phyloP scores from a whole-genome alignment of 2,329 filamentous ascomycete genomes.

The Colletotrichum orchidophilum region DNA sequence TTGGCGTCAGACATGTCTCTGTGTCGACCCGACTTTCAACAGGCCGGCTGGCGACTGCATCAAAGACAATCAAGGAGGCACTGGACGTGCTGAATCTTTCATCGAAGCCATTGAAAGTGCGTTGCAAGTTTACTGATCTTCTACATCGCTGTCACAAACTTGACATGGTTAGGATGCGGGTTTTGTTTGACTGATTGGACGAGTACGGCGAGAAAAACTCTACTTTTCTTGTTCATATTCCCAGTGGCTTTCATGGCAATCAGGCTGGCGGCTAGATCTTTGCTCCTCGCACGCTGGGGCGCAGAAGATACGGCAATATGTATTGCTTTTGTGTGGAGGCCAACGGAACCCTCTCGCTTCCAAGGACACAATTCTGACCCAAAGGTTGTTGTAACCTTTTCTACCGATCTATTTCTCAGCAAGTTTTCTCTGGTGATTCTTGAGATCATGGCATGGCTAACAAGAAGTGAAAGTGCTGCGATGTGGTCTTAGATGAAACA shows the following conservation, averaged over 20 bases:
- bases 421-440: neutral
- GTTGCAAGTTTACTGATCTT: neutral
- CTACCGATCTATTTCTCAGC: neutral
- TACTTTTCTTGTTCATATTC: neutral
- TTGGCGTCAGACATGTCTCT: neutral
- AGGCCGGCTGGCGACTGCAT: conserved; percentile 2
- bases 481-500: neutral
- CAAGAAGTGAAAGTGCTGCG: neutral
- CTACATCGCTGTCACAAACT: neutral
- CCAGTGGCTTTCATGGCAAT: neutral
- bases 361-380: neutral
- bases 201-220: neutral
- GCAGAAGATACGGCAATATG: neutral
- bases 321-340: neutral
- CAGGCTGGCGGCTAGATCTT: neutral
- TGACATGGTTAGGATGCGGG: neutral
- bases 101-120: neutral
- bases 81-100: neutral
- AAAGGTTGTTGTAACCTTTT: neutral
- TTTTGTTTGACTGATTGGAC: neutral
- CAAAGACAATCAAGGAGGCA: neutral
- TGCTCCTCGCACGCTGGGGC: neutral
- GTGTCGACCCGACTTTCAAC: conserved; percentile 4
- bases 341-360: neutral
- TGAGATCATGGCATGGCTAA: too few relatives aligned